Evolutionary conservation across 2,329 filamentous ascomycete genomes (phyloP).

Genomic region (Eurotiales sp.): DNA sequence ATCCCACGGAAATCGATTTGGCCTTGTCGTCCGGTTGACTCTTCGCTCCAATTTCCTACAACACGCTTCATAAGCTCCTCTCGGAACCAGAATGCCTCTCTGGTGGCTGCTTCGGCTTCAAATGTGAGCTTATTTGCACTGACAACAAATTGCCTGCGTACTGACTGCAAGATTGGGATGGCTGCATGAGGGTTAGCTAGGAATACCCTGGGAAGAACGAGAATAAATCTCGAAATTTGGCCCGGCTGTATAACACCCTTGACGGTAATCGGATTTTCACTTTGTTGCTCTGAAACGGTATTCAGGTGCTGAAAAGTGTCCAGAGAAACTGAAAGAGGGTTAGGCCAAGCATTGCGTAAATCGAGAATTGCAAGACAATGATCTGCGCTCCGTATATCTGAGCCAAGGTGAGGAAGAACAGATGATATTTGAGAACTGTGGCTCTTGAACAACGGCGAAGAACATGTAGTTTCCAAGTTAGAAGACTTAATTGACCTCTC

Average conservation of each 20-base stretch:
- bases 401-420: constrained; percentile 41
- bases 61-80: constrained; percentile 72
- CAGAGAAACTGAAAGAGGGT: constrained; percentile 66
- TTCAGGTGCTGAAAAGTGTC: constrained; percentile 36
- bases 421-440: constrained; percentile 43
- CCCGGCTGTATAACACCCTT: constrained; percentile 53
- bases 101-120: constrained; percentile 69
- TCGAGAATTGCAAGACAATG: constrained; percentile 80
- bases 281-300: constrained; percentile 12
- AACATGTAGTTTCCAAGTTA: constrained; percentile 9
- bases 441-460: constrained; percentile 10
- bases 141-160: constrained; percentile 90
- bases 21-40: constrained; percentile 58
- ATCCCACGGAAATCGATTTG: constrained; percentile 73
- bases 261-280: constrained; percentile 29
- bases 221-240: constrained; percentile 66
- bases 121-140: constrained; percentile 74
- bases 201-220: constrained; percentile 72
- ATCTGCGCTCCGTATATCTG: constrained; percentile 49
- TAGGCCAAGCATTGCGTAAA: constrained; percentile 86
- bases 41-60: constrained; percentile 67
- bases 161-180: constrained; percentile 75
- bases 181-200: constrained; percentile 71
- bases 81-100: constrained; percentile 89
- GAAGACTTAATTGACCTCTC: constrained; percentile 1